Evolutionary conservation across 2,329 filamentous ascomycete genomes (phyloP).

Genomic region (Cordyceps farinosa): DNA sequence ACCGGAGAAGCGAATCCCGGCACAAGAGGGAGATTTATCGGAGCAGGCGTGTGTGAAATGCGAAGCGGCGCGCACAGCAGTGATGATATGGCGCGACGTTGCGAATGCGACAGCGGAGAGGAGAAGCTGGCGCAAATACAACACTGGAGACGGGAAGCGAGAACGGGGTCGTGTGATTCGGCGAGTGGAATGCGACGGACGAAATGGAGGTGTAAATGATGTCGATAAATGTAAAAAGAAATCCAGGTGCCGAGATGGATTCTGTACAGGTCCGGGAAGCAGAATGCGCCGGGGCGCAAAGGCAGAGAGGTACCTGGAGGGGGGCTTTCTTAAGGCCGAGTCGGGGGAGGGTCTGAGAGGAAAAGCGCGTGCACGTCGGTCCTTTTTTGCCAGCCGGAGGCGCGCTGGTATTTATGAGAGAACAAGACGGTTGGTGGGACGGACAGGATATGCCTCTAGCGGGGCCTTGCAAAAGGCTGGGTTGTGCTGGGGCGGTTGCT

Average conservation of each 20-base stretch:
- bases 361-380: constrained; percentile 47
- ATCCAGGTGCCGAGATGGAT: neutral
- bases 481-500: neutral
- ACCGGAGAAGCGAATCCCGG: constrained; percentile 6
- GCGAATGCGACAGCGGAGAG: neutral
- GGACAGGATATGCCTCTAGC: constrained; percentile 37
- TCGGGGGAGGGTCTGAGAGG: constrained; percentile 36
- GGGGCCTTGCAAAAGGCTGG: constrained; percentile 32
- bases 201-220: constrained; percentile 14
- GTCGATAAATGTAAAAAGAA: neutral
- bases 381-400: constrained; percentile 41
- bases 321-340: constrained; percentile 13
- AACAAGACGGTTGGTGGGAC: constrained; percentile 34
- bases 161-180: constrained; percentile 11
- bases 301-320: constrained; percentile 5
- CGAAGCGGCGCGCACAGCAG: neutral
- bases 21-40: neutral
- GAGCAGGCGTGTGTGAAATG: neutral
- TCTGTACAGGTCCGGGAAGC: neutral
- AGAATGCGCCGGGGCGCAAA: constrained; percentile 16
- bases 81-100: neutral
- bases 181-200: neutral
- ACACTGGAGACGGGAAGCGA: neutral
- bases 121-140: neutral
- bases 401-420: constrained; percentile 46